Evolutionary conservation across 768 basidiomycete species (phyloP).

Genomic region (Suillus clintonianus): DNA sequence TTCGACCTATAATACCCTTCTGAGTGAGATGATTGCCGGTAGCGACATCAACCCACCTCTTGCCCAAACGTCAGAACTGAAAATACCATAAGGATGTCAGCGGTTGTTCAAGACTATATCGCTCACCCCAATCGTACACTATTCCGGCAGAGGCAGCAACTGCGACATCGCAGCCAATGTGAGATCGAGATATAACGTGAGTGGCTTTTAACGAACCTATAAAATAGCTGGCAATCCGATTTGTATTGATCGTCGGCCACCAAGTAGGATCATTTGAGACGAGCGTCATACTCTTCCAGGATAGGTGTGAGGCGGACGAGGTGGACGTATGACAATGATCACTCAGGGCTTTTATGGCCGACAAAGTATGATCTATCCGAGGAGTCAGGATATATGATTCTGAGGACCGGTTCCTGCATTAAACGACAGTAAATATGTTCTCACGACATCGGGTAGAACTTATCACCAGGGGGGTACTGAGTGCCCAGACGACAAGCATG

Average conservation of each 20-base stretch:
- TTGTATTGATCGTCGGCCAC: neutral
- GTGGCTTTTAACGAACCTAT: neutral
- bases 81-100: neutral
- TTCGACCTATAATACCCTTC: neutral
- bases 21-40: neutral
- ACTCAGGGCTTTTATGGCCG: neutral
- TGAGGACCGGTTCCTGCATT: conserved; percentile 1
- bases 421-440: neutral
- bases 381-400: neutral
- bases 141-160: neutral
- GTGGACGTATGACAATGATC: neutral
- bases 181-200: neutral
- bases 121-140: neutral
- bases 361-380: neutral
- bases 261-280: neutral
- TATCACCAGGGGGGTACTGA: neutral
- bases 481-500: neutral
- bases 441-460: neutral
- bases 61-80: neutral
- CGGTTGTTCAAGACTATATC: neutral
- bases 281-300: neutral
- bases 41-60: neutral
- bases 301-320: neutral
- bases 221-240: neutral
- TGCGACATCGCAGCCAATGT: neutral